These are phyloP conservation scores for Aspergillus sclerotioniger DNA, from an alignment of 495 filamentous ascomycete genomes.

Conservation along the genomic window DNA sequence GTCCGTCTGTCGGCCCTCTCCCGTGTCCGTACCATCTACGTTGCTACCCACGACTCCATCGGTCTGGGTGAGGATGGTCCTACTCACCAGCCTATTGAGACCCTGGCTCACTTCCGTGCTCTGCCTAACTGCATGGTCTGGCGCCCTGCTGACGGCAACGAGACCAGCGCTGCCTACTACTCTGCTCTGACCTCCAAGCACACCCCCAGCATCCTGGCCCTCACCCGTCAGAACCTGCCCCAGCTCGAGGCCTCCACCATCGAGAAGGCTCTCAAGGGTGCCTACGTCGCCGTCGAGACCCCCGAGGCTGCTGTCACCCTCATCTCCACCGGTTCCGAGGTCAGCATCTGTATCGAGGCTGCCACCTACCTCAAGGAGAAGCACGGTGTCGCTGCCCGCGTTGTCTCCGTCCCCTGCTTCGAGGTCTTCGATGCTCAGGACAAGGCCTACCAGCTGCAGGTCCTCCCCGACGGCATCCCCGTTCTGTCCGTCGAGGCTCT, in stretches of 20 bases:
- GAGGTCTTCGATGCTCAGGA: constrained; percentile 94
- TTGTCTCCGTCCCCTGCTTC: constrained; percentile 95
- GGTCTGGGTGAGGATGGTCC: constrained; percentile 98
- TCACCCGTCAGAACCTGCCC: constrained; percentile 97
- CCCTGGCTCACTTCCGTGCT: constrained; percentile 98
- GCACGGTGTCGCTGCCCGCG: constrained; percentile 81
- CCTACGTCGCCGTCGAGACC: constrained; percentile 83
- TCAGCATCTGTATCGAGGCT: constrained; percentile 88
- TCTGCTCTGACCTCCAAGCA: constrained; percentile 84
- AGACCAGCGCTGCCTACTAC: constrained; percentile 98
- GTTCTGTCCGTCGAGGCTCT: constrained; percentile 91
- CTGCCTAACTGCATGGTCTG: constrained; percentile 99
- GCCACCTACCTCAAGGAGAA: constrained; percentile 87
- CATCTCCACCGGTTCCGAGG: constrained; percentile 94
- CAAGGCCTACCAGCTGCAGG: constrained; percentile 89
- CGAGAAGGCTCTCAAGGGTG: constrained; percentile 86
- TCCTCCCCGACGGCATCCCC: constrained; percentile 93
- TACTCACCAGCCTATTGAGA: constrained; percentile 99
- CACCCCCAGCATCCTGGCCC: constrained; percentile 87
- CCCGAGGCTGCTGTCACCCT: constrained; percentile 84
- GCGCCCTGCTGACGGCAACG: constrained; percentile 98
- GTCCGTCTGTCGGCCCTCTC: constrained; percentile 92
- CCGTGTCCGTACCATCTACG: constrained; percentile 88
- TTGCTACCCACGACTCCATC: constrained; percentile 99
- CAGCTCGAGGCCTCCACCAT: constrained; percentile 93